Evolutionary conservation across 257 asterid genomes (phyloP), one percentile per base, ranked within the genome.

Genomic region (Paulownia fortunei): DNA sequence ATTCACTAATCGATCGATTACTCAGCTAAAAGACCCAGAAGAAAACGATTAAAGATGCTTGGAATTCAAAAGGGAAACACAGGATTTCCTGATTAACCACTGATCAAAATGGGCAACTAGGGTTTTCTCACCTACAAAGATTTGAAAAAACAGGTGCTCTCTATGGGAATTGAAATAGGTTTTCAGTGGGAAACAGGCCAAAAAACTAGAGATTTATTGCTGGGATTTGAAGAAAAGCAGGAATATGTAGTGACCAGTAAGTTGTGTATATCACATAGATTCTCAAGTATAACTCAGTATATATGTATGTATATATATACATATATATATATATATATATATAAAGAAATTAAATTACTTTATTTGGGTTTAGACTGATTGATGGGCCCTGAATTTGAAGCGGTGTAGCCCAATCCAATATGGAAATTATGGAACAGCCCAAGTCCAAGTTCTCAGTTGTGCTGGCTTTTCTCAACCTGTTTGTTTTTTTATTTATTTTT

Each of bases 221-320:
- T 81, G 84, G 76, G 89, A 88, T 83, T 81, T 58, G 90, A 87
- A 82, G 88, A 66, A 71, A 86, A 76, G 88, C 23, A 79, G 62
- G 87, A 81, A 84, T 32, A 46, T 44, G 81, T 41, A 79, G 81
- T 63, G 65, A 76, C 73, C 37, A 76, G 23, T 56, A 76, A 60
- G 68, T 44, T 73, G 73, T 60, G 70, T 61, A 56, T 24, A 60
- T 51, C 60, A 64, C 64, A 69, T 54, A 63, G 47, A 80, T 79
- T 64, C 66, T 56, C 36, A 16, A 21, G 78, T 65, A 36, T 21
- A 64, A 65, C 16, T 16, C 51, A 18, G 41, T 18, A 3, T 15
- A 8, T 47, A 2, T 23, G 0, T 56, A 27, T 3, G 15, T 24
- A 13, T 44, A 13, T 46, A 47, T 46, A 8, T 6, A n/a, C 8